These are phyloP conservation scores for Quercus phellos DNA, from an alignment of 331 rosid species.

Conservation along the genomic window DNA sequence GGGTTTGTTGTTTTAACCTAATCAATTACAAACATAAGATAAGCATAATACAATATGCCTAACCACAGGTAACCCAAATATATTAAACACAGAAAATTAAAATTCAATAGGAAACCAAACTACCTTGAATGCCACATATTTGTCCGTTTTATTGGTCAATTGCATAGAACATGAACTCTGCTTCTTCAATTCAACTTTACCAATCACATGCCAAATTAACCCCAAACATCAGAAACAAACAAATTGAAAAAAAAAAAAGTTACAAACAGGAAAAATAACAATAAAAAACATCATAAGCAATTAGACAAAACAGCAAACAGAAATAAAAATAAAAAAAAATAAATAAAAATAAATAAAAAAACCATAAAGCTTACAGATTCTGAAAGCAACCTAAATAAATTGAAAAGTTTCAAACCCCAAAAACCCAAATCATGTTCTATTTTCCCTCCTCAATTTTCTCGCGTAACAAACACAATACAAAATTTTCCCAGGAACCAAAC, in stretches of 20 bases:
- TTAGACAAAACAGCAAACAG: not conserved
- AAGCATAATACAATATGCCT: not conserved
- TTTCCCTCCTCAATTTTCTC: not conserved
- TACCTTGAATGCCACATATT: slow-evolving; percentile 68
- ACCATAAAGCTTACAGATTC: not conserved
- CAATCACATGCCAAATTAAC: not conserved
- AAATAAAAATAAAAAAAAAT: not conserved
- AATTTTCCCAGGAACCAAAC: not conserved
- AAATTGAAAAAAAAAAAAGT: not conserved
- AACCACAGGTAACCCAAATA: not conserved
- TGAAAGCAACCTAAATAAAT: not conserved
- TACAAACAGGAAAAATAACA: not conserved
- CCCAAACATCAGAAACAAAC: not conserved
- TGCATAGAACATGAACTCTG: slow-evolving; percentile 71
- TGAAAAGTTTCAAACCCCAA: no score
- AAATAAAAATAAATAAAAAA: no score
- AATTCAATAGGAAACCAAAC: slow-evolving; percentile 24
- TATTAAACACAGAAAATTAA: not conserved
- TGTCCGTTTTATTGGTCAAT: slow-evolving; percentile 52
- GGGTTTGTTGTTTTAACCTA: slow-evolving; percentile 52
- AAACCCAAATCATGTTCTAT: no score
- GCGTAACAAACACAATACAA: not conserved
- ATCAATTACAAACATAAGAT: slow-evolving; percentile 3
- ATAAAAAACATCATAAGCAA: not conserved
- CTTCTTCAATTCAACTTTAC: slow-evolving; percentile 75